Evolutionary conservation across 2,329 filamentous ascomycete species (phyloP), one percentile per base, ranked within the genome.

Genomic region (Fusarium drepaniforme): DNA sequence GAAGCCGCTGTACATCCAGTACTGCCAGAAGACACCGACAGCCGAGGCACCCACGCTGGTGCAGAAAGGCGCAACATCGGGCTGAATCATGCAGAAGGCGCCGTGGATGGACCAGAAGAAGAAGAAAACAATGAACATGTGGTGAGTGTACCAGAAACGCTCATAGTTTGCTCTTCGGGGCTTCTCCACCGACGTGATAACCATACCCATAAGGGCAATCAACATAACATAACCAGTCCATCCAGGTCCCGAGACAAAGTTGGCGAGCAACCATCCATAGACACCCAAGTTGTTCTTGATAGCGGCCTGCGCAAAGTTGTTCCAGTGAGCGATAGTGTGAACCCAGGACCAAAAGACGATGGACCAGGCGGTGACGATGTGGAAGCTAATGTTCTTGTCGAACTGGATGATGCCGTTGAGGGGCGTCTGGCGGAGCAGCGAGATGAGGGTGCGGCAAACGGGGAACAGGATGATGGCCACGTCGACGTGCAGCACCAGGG

Each of bases 101-200:
- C 94, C 94, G 83, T 97, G 94, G 79, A 96, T 90, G n/a, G 94
- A 92, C 94, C 94, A 97, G 88, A 97, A 96, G 77, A 96, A 87
- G 86, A 97, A 97, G 88, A 97, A 97, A 74, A 96, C 80, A 83
- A 96, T 90, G 82, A 97, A 97, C 82, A 97, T 90, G 85, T 97
- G 94, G 84, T 97, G 94, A 2, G 93, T 94, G 83, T 95, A 96
- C 94, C 94, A 97, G 87, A 97, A 97, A 30, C 94, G 93, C 83
- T 96, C 94, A 82, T 94, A 96, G 85, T 97, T 96, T 71, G 93
- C 92, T 64, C 94, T 91, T 61, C 94, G 90, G 12, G 91, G 90
- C 86, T 94, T 94, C 84, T 96, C 94, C 16, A 93, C 86, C 11
- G 93, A 94, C 0, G 94, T 97, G 30, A 91, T 79, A 4, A 93